phyloP scores from a whole-genome alignment of 2,329 filamentous ascomycete genomes.

The Xylariaceae sp. region DNA sequence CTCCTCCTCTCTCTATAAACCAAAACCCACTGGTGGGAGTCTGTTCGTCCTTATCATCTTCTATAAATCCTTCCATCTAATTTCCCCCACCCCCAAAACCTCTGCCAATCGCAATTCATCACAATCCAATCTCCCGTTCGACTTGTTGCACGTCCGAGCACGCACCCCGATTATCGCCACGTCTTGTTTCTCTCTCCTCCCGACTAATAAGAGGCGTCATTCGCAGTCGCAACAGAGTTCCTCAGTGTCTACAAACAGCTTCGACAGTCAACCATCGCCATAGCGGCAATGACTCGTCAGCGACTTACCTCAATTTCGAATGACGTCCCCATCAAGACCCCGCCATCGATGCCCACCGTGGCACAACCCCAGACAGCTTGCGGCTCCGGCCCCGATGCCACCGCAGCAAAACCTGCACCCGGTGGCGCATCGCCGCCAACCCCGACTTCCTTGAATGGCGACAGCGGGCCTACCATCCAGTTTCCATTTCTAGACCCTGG shows the following conservation, averaged over 20 bases:
- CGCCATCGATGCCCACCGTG: constrained; percentile 26
- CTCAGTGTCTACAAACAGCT: constrained; percentile 28
- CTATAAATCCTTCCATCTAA: background rate
- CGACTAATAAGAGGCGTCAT: constrained; percentile 17
- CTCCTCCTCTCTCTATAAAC: too few relatives aligned
- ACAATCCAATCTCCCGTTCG: constrained; percentile 1
- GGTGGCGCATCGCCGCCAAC: constrained; percentile 25
- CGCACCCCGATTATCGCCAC: constrained; percentile 22
- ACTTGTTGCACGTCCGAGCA: background rate
- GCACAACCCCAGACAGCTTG: constrained; percentile 14
- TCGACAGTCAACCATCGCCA: constrained; percentile 29
- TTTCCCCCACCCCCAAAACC: background rate
- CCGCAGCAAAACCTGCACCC: constrained; percentile 9
- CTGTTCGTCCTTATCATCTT: background rate
- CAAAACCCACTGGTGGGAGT: background rate
- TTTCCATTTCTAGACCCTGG: constrained; percentile 16
- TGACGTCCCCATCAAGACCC: constrained; percentile 18
- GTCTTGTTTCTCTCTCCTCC: background rate
- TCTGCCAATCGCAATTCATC: constrained; percentile 1
- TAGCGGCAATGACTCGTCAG: constrained; percentile 33
- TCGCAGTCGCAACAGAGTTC: constrained; percentile 23
- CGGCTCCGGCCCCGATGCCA: constrained; percentile 10
- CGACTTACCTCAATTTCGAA: constrained; percentile 22
- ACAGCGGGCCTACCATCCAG: constrained; percentile 15
- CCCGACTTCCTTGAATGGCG: constrained; percentile 23